Percentiles rank a stretch among this genome's conserved stretches.
Conservation (phyloP, 176 grass and related monocot genomes). For the Otatea glauca region DNA sequence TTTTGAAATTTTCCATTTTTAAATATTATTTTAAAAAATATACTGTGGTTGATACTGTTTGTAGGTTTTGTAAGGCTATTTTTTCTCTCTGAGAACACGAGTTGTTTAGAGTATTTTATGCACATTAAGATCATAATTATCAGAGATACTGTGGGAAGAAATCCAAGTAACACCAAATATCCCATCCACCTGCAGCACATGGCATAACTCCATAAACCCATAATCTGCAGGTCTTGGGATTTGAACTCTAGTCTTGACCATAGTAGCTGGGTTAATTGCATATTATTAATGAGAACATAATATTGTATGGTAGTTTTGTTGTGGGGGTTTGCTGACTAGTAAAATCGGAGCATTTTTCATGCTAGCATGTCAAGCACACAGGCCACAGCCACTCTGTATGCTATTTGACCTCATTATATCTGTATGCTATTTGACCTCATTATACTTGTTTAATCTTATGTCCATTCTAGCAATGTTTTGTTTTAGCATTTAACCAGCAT, state of each 20-base stretch:
- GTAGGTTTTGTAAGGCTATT: neutral
- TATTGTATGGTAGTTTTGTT: constrained; percentile 14
- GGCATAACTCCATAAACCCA: constrained; percentile 4
- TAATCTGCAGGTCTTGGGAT: constrained; percentile 9
- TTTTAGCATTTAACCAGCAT: constrained; percentile 8
- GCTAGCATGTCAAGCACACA: neutral
- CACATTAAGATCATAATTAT: neutral
- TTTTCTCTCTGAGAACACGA: neutral
- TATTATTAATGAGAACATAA: neutral
- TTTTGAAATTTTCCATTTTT: too few relatives aligned
- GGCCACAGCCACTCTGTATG: neutral
- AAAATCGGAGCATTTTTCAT: neutral
- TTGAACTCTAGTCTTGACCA: neutral
- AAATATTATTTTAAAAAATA: too few relatives aligned
- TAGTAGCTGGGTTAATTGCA: neutral
- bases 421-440: constrained; percentile 6
- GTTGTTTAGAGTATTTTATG: constrained; percentile 21
- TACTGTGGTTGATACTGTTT: neutral
- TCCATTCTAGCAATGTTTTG: constrained; percentile 1
- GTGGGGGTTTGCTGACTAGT: neutral
- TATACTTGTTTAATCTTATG: constrained; percentile 19
- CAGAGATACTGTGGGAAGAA: neutral
- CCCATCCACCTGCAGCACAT: constrained; percentile 21
- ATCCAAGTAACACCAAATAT: constrained; percentile 11
- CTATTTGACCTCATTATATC: neutral